A percentile compares a stretch with the other conserved stretches of the same genome.
These are phyloP conservation scores for Diplodia sapinea DNA, from an alignment of 2,329 filamentous ascomycete genomes.

Conservation along the genomic window DNA sequence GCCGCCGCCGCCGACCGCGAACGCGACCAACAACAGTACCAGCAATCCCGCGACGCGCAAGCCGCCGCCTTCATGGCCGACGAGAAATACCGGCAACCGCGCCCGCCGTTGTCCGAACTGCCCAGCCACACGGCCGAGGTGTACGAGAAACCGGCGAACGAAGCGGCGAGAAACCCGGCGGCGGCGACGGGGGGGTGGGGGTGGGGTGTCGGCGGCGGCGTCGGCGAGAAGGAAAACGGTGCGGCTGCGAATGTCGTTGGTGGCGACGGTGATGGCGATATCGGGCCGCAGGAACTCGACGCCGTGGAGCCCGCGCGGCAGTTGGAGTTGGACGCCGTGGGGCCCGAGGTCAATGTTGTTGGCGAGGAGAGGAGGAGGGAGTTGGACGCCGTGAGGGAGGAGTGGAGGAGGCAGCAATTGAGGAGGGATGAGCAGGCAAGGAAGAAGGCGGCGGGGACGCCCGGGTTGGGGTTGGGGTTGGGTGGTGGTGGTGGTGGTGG, in stretches of 20 bases:
- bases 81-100: not conserved
- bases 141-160: not conserved
- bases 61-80: not conserved
- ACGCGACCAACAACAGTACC: not conserved
- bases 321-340: not conserved
- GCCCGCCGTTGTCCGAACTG: too few relatives aligned
- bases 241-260: too few relatives aligned
- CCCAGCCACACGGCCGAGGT: not conserved
- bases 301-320: not conserved
- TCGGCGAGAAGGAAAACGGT: not conserved
- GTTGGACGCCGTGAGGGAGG: not conserved
- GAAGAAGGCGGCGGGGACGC: too few relatives aligned
- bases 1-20: not conserved
- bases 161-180: not conserved
- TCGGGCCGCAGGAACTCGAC: not conserved
- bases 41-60: not conserved
- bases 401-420: not conserved
- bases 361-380: not conserved
- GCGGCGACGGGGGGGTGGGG: too few relatives aligned
- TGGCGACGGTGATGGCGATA: not conserved
- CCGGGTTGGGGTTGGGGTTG: too few relatives aligned
- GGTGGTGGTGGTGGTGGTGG: too few relatives aligned
- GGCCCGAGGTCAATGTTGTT: too few relatives aligned
- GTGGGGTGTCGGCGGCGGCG: not conserved
- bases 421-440: not conserved